These are phyloP conservation scores for Suillus fuscotomentosus DNA, from an alignment of 768 basidiomycete genomes.

Conservation along the genomic window DNA sequence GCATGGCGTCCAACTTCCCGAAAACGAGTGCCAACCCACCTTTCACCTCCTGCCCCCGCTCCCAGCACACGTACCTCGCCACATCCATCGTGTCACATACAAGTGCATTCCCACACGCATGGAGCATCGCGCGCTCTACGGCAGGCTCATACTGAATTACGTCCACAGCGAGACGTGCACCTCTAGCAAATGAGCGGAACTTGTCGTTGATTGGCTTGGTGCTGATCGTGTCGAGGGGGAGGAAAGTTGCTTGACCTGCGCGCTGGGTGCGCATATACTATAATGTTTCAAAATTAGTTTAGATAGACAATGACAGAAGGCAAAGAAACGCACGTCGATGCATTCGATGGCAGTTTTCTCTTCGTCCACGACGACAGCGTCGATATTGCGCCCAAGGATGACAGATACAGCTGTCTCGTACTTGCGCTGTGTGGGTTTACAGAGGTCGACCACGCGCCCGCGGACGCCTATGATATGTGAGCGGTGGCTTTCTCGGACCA, in stretches of 20 bases:
- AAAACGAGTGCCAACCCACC: constrained; percentile 45
- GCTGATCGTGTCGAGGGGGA: constrained; percentile 97
- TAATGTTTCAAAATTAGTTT: constrained; percentile 1
- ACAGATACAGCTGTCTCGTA: constrained; percentile 92
- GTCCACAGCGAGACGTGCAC: constrained; percentile 82
- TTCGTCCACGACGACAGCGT: constrained; percentile 94
- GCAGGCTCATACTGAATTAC: constrained; percentile 80
- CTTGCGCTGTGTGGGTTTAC: constrained; percentile 90
- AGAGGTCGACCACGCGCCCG: constrained; percentile 90
- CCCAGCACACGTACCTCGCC: constrained; percentile 87
- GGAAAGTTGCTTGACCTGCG: constrained; percentile 94
- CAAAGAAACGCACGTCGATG: constrained; percentile 58
- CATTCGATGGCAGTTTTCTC: constrained; percentile 98
- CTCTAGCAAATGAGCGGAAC: constrained; percentile 88
- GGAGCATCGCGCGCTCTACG: constrained; percentile 93
- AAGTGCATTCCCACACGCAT: constrained; percentile 92
- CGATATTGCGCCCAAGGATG: constrained; percentile 90
- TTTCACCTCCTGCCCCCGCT: constrained; percentile 95
- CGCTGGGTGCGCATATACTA: constrained; percentile 96
- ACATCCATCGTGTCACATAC: constrained; percentile 97
- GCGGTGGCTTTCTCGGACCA: background rate
- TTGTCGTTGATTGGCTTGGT: constrained; percentile 93
- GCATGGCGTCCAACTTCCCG: background rate
- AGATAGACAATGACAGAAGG: background rate
- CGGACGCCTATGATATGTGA: constrained; percentile 63